Evolutionary conservation across 768 basidiomycete genomes (phyloP), one percentile per base, ranked within the genome.

Genomic region (Cantharellus cinnabarinus): DNA sequence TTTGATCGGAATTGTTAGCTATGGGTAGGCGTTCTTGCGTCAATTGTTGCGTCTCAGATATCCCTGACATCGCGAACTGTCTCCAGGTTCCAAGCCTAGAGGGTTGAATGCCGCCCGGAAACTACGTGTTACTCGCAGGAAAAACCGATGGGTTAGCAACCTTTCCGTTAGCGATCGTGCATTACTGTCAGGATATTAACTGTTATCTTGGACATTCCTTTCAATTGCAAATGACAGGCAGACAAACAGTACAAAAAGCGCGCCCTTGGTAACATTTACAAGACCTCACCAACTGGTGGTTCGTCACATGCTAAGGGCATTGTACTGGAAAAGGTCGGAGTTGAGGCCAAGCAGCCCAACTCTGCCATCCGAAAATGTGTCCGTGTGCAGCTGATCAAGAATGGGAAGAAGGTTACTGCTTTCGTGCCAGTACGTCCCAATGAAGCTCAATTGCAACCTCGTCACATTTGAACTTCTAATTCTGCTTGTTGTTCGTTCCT

Each of bases 301-400:
- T 93, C 91, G 60, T 98, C 95, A 65, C 95, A 99, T 73, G 95
- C 95, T 66, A 99, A 99, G 78, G 95, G 95, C 65, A 99, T 99
- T 70, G 95, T 99, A 61, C 83, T 99, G 62, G 95, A 99, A 76
- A 99, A 99, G 78, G 91, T 99, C 68, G 95, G 95, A 70, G 94
- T 99, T 64, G 95, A 99, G 77, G 94, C 95, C 71, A 99, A 99
- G 76, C 95, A 99, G 74, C 95, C 95, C 75, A 99, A 99, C 81
- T 99, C 95, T 70, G 95, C 95, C 71, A 98, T 99, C 74, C 91
- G 95, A 73, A 99, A 99, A 74, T 99, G 95, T 77, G 95, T 99
- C 66, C 90, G 95, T 76, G 95, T 99, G 63, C 95, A 99, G 69
- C 79, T 99, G 66, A 98, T 99, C 73, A 99, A 99, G 81, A 99